Percentiles rank a stretch among this genome's conserved stretches.
Conservation (phyloP, 2,329 filamentous ascomycete species). For the Pseudocercospora fijiensis region DNA sequence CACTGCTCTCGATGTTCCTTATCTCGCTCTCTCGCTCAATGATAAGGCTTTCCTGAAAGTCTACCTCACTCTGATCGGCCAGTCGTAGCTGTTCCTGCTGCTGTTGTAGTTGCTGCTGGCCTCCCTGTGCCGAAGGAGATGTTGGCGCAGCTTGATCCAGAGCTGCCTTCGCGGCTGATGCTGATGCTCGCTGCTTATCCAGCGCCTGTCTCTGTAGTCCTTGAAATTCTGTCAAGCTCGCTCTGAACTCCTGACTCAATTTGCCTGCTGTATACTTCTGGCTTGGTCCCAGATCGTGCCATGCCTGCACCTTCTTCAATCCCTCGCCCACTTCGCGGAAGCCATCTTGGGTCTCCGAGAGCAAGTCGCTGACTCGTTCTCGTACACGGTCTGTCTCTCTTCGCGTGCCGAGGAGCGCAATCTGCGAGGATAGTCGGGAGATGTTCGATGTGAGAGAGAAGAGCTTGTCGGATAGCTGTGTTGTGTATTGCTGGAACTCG, state of each 20-base stretch:
- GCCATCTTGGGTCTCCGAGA: constrained; percentile 79
- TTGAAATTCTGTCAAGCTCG: constrained; percentile 87
- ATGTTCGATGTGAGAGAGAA: constrained; percentile 89
- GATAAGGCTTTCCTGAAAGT: constrained; percentile 95
- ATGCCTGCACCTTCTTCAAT: constrained; percentile 85
- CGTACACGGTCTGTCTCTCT: constrained; percentile 88
- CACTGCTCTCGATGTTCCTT: constrained; percentile 93
- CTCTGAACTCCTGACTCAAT: constrained; percentile 87
- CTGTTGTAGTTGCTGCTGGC: constrained; percentile 57
- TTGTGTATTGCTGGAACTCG: constrained; percentile 80
- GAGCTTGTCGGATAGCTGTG: constrained; percentile 80
- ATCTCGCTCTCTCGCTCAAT: constrained; percentile 97
- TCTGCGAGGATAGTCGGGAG: constrained; percentile 77
- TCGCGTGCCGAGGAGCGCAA: constrained; percentile 81
- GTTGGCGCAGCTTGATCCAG: constrained; percentile 52
- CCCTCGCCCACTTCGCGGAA: constrained; percentile 94
- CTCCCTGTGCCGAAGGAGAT: constrained; percentile 42
- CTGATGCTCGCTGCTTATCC: constrained; percentile 87
- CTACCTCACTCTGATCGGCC: constrained; percentile 89
- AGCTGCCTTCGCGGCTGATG: constrained; percentile 77
- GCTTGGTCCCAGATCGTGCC: constrained; percentile 66
- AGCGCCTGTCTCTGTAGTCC: constrained; percentile 83
- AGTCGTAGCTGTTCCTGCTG: constrained; percentile 70
- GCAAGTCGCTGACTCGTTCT: constrained; percentile 81
- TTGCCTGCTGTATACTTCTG: constrained; percentile 98